Evolutionary conservation across 2,329 filamentous ascomycete genomes (phyloP), one percentile per base, ranked within the genome.

Genomic region (Colletotrichum higginsianum): DNA sequence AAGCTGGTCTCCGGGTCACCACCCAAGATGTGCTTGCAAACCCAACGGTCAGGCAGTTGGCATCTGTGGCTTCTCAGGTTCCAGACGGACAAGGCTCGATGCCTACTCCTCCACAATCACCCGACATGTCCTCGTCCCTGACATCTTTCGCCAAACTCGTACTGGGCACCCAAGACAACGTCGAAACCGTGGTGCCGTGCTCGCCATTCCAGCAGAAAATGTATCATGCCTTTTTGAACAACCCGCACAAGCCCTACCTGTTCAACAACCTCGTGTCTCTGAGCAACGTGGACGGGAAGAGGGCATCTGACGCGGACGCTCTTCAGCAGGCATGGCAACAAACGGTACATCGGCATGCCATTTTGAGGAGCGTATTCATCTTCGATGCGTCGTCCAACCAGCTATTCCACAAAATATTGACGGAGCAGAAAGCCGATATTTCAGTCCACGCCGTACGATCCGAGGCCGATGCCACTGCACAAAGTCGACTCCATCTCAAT

Each of bases 281-380:
- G 18, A 40, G 44, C 12, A n/a, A 8, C 0, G 18, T 67, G 4
- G 40, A 47, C 2, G 18, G 64, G 0, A 46, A 23, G 23, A 8
- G 49, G 12, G 5, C 42, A 3, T 11, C 53, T 0, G 81, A 91
- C 52, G 75, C 83, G 16, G 79, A 82, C n/a, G 83, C 84, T 15
- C 82, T 91, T 18, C 80, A 86, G 21, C 69, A 79, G 11, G 84
- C 84, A 50, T 90, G 88, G 74, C 83, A 85, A 57, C 81, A 89
- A 38, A 86, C 92, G 4, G 86, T 92, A 1, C 79, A 84, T 9
- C 84, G 83, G 11, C 90, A 92, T 76, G 90, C 92, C 74, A 89
- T 93, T 38, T 82, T 93, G 3, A 88, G 90, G 6, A 92, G 90
- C 0, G 87, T 92, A 2, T 93, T 92, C 71, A 83, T 92, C 18